phyloP scores from a whole-genome alignment of 2,329 filamentous ascomycete genomes.

The Purpureocillium takamizusanense region DNA sequence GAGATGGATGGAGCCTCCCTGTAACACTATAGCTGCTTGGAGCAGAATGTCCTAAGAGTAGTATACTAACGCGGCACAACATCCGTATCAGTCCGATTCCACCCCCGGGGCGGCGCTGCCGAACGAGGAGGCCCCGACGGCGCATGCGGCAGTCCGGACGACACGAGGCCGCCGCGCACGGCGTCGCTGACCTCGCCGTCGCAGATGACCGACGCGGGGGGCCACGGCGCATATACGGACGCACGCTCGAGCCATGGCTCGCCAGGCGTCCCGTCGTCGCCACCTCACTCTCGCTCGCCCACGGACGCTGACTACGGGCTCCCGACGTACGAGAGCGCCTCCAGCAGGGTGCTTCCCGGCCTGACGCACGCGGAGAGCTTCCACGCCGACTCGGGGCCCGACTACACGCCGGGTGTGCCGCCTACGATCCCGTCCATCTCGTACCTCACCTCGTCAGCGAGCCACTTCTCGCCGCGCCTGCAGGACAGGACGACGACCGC shows the following conservation, averaged over 20 bases:
- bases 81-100: conserved; percentile 13
- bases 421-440: conserved; percentile 3
- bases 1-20: no score
- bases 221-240: neutral
- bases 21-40: no score
- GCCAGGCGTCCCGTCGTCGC: no score
- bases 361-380: conserved; percentile 2
- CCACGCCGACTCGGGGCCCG: neutral
- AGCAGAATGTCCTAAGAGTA: no score
- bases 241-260: no score
- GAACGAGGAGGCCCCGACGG: no score
- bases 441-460: conserved; percentile 2
- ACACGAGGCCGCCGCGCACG: no score
- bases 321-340: neutral
- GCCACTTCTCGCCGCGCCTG: neutral
- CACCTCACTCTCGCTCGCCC: neutral
- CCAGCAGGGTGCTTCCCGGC: neutral
- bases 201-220: neutral
- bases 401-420: neutral
- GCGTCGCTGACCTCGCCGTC: conserved; percentile 1
- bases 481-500: neutral
- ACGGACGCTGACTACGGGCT: neutral
- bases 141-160: no score
- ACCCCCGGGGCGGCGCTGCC: conserved; percentile 8
- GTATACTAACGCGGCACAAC: no score